Conservation (phyloP, 768 basidiomycete species). For the Hygrocybe punicea region DNA sequence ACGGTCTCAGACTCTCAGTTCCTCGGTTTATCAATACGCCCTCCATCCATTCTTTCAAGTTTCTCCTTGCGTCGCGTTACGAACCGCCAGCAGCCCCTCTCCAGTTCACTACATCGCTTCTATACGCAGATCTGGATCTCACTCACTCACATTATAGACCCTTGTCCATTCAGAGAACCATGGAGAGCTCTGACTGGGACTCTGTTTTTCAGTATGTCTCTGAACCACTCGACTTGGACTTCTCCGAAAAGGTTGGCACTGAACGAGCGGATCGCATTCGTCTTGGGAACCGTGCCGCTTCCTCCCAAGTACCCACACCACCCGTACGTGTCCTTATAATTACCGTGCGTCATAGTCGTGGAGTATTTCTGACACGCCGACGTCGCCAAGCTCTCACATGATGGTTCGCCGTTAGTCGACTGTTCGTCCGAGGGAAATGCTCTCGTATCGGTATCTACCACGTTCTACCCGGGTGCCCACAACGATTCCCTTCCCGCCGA, state of each 20-base stretch:
- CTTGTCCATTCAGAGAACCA: constrained; percentile 7
- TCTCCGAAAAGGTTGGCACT: constrained; percentile 27
- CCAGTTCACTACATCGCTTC: too few relatives aligned
- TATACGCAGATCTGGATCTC: too few relatives aligned
- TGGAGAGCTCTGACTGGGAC: constrained; percentile 56
- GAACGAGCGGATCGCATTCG: constrained; percentile 21
- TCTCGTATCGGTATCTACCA: constrained; percentile 75
- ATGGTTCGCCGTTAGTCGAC: constrained; percentile 44
- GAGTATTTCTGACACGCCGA: constrained; percentile 1
- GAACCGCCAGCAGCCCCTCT: too few relatives aligned
- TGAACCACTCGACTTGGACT: constrained; percentile 43
- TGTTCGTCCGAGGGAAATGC: constrained; percentile 35
- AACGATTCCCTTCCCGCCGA: constrained; percentile 57
- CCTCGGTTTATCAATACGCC: too few relatives aligned
- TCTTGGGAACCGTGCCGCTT: constrained; percentile 9
- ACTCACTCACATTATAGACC: too few relatives aligned
- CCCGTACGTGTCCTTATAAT: constrained; percentile 44
- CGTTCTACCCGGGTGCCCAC: constrained; percentile 71
- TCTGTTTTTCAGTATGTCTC: constrained; percentile 60
- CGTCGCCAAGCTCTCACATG: constrained; percentile 41
- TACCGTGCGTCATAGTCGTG: constrained; percentile 1
- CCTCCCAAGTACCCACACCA: constrained; percentile 56
- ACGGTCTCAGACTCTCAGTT: neutral
- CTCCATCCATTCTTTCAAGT: too few relatives aligned
- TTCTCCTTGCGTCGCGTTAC: too few relatives aligned